Base-by-base conservation (phyloP, 2,329 filamentous ascomycete genomes). In the Chaetomium globosum region DNA sequence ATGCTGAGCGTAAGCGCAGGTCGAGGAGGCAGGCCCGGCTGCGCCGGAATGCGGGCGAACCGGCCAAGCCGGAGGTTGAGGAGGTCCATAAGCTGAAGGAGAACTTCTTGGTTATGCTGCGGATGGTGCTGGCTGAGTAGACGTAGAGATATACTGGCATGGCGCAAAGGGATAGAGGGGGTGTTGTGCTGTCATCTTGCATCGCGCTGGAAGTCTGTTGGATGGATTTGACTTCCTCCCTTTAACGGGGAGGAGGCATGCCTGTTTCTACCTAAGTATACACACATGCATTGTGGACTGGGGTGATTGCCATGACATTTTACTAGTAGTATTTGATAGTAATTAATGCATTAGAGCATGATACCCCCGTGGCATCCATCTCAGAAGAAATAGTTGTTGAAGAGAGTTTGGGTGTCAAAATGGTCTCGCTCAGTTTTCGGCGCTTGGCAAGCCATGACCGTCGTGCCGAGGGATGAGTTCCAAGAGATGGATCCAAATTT, bases 31-130 rank as follows among this genome's bases (percentile, higher is more conserved):
- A 93, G 74, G 93, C 97, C 74, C 86, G 90, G 66, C 82, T 99
- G 61, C 85, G 92, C 69, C 83, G 92, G 61, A 89, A 85, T 52
- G 92, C 93, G 0, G 93, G 93, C 36, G 92, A 97, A 79, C 93
- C 93, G 1, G 80, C 83, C 60, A 97, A 97, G 79, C 93, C 93
- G 3, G 78, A 82, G 1, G 86, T 97, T n/a, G 80, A 78, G 28
- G 93, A 97, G 80, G 85, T 97, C 59, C 82, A 91, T 73, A 93
- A 93, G 76, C 78, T 97, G 73, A 87, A 86, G 71, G 90, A 92
- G 4, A 88, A 89, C 68, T 97, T 97, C 76, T 77, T 94, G 75
- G 80, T 85, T 59, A 95, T 96, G 90, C 78, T 97, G 74, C 86
- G 93, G 71, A 84, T 87, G 72, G 92, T 96, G 49, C 80, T 97